Conservation (phyloP, 1,284 basidiomycete genomes). For the Austroboletus novae-zelandiae region DNA sequence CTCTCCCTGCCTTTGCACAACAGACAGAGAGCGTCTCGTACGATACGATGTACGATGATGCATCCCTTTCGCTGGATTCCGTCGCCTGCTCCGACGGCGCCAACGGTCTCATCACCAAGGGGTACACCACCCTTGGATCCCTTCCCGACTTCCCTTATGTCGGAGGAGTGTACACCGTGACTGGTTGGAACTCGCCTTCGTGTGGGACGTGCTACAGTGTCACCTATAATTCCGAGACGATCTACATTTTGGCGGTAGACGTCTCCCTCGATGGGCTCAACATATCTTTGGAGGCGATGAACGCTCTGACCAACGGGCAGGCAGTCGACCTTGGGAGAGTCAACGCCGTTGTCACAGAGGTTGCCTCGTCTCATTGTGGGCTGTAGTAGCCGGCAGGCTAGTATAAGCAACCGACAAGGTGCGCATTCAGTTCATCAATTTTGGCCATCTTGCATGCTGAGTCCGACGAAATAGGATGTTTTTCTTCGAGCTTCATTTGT, state of each 20-base stretch:
- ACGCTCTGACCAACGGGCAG: constrained; percentile 37
- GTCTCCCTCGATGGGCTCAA: constrained; percentile 41
- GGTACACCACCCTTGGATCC: constrained; percentile 39
- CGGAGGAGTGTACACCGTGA: constrained; percentile 40
- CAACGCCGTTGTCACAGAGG: not conserved
- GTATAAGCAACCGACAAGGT: too few species aligned
- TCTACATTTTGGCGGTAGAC: not conserved
- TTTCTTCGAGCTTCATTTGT: too few species aligned
- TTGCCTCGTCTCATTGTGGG: not conserved
- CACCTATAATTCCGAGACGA: not conserved
- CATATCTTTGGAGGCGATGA: constrained; percentile 44
- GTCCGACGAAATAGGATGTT: too few species aligned
- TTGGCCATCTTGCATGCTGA: too few species aligned
- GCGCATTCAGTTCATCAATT: too few species aligned
- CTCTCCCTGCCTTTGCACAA: not conserved
- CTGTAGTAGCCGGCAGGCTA: not conserved
- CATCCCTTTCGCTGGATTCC: constrained; percentile 29
- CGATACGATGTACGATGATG: not conserved
- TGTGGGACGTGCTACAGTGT: not conserved
- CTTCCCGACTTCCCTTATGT: constrained; percentile 46
- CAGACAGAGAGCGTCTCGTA: not conserved
- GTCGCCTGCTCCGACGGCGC: constrained; percentile 52
- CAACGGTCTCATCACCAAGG: constrained; percentile 45
- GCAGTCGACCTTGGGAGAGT: not conserved
- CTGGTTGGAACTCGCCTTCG: not conserved